These are phyloP conservation scores for Coprinellus micaceus DNA, from an alignment of 768 basidiomycete species.

Conservation along the genomic window DNA sequence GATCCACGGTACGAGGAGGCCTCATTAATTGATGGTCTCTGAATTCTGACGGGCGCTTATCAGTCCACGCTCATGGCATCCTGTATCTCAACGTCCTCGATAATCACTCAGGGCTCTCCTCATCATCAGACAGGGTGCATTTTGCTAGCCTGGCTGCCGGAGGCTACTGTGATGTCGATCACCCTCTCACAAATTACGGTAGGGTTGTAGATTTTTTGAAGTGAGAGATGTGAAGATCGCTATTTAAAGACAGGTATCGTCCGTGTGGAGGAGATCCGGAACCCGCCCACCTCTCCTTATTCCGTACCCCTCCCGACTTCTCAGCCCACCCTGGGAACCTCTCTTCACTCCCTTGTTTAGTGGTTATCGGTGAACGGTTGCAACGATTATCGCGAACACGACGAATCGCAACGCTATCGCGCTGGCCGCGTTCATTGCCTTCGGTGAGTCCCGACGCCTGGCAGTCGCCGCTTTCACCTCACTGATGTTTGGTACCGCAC, in stretches of 20 bases:
- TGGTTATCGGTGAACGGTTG: not conserved
- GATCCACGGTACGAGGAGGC: no score
- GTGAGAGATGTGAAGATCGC: no score
- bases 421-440: slow-evolving; percentile 69
- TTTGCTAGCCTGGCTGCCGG: no score
- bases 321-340: not conserved
- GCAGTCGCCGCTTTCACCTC: slow-evolving; percentile 1
- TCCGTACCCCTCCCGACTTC: not conserved
- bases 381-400: slow-evolving; percentile 29
- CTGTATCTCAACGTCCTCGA: no score
- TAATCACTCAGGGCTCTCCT: no score
- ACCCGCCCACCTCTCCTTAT: not conserved
- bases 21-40: no score
- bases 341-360: not conserved
- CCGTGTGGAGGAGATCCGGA: not conserved
- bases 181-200: no score
- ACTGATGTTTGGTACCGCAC: slow-evolving; percentile 12
- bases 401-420: slow-evolving; percentile 60
- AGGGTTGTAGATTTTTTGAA: not conserved
- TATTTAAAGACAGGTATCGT: not conserved
- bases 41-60: no score
- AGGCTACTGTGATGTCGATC: no score
- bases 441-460: slow-evolving; percentile 48
- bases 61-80: no score
- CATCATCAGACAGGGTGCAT: no score